Evolutionary conservation across 306 rosid genomes (phyloP), one percentile per base, ranked within the genome.

Genomic region (Ceratonia siliqua): DNA sequence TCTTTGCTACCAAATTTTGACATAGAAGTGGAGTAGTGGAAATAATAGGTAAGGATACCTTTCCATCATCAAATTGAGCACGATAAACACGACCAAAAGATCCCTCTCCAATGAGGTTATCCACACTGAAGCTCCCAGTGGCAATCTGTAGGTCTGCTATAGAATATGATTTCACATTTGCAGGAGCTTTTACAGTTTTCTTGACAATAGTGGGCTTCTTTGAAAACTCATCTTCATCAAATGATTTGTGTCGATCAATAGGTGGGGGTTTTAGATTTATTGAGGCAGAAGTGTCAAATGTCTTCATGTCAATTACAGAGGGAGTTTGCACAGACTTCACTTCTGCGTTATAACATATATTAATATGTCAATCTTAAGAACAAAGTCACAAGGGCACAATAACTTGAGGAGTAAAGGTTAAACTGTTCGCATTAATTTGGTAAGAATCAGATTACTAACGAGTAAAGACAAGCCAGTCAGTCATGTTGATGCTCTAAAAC

Each of bases 141-240:
- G 99, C 97, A 78, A 95, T 83, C 86, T 95, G 99, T 82, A 95
- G 82, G 81, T 95, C 99, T 54, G 97, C 98, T 75, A 95, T 66
- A 18, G 99, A 89, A 79, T 89, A 95, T 24, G 96, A 82, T 48
- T 78, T 87, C 74, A 92, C 92, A 86, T 92, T 90, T 82, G 78
- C 72, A 17, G 91, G 89, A 85, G 83, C 82, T 24, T 52, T 57
- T 43, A 75, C 35, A 5, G 80, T 82, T 81, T 90, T 95, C 83
- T 90, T 90, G 59, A 73, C 86, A 56, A 73, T 74, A 27, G 73
- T 0, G 7, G 96, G 85, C 83, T 82, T 87, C 82, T 82, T 86
- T 28, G 87, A 74, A 81, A 89, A 42, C 36, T 90, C 95, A 17
- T 86, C 86, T 5, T 89, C 96, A 71, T 89, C 96, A 75, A 84